phyloP scores from a whole-genome alignment of 2,329 filamentous ascomycete genomes.

The Endocalyx cinctus region DNA sequence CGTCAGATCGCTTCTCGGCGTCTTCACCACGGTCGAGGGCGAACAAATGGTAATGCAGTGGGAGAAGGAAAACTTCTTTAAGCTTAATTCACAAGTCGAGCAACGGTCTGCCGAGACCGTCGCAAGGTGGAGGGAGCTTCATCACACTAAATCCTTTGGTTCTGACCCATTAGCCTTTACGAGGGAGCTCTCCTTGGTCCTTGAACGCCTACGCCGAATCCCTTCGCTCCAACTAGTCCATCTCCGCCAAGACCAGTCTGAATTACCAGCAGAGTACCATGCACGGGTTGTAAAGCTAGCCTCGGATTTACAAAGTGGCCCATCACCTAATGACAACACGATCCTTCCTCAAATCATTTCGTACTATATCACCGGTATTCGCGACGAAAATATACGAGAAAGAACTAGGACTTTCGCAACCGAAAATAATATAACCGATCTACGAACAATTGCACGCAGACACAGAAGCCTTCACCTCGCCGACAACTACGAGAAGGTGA shows the following conservation, averaged over 20 bases:
- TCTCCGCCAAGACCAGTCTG: constrained; percentile 50
- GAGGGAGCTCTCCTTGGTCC: constrained; percentile 45
- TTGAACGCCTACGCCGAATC: constrained; percentile 47
- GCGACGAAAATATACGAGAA: constrained; percentile 39
- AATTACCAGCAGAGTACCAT: constrained; percentile 47
- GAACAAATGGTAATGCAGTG: constrained; percentile 47
- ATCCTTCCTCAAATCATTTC: constrained; percentile 17
- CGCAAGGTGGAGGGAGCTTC: constrained; percentile 41
- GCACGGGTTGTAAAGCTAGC: constrained; percentile 38
- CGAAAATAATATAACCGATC: constrained; percentile 15
- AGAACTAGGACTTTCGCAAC: constrained; percentile 34
- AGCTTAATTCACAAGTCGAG: constrained; percentile 30
- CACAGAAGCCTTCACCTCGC: constrained; percentile 56
- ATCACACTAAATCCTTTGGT: constrained; percentile 34
- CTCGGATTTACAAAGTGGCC: constrained; percentile 26
- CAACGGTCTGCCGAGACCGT: constrained; percentile 33
- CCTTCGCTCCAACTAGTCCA: constrained; percentile 48
- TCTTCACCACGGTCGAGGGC: constrained; percentile 52
- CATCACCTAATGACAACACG: constrained; percentile 11
- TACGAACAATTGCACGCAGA: constrained; percentile 40
- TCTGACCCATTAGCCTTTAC: constrained; percentile 45
- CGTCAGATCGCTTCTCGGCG: constrained; percentile 48
- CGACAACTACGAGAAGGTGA: constrained; percentile 48
- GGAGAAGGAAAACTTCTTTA: constrained; percentile 32
- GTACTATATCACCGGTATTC: constrained; percentile 51